Conservation (phyloP, 306 rosid genomes). For the Fragaria nilgerrensis region DNA sequence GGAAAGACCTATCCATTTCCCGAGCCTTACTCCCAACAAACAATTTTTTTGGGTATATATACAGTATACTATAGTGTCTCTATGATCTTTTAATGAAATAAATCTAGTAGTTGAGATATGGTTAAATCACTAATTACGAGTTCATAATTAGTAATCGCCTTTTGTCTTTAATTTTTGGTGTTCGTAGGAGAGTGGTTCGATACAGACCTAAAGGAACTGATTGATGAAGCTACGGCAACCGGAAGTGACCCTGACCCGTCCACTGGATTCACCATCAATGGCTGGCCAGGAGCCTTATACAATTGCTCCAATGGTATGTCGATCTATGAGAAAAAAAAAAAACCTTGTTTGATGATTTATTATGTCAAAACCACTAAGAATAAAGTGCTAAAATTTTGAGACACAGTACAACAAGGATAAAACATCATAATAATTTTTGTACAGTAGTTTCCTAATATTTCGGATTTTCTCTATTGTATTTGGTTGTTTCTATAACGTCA, state of each 20-base stretch:
- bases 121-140: too few species aligned
- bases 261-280: constrained; percentile 19
- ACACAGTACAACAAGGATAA: neutral
- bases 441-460: too few species aligned
- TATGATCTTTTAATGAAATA: too few species aligned
- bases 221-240: neutral
- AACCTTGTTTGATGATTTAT: neutral
- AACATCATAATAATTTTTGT: too few species aligned
- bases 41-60: too few species aligned
- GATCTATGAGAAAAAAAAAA: neutral
- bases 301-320: constrained; percentile 16
- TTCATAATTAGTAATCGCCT: neutral
- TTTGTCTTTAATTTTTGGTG: neutral
- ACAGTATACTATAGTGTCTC: too few species aligned
- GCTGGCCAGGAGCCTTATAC: constrained; percentile 10
- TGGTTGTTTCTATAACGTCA: too few species aligned
- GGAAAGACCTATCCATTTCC: too few species aligned
- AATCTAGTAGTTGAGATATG: neutral
- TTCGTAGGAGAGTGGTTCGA: constrained; percentile 1
- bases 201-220: too few species aligned
- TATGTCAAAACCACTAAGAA: neutral
- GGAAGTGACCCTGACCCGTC: neutral
- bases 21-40: too few species aligned
- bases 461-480: too few species aligned
- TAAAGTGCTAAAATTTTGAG: neutral